Evolutionary conservation across 441 rosid species (phyloP).

Genomic region (Populus hybrid): DNA sequence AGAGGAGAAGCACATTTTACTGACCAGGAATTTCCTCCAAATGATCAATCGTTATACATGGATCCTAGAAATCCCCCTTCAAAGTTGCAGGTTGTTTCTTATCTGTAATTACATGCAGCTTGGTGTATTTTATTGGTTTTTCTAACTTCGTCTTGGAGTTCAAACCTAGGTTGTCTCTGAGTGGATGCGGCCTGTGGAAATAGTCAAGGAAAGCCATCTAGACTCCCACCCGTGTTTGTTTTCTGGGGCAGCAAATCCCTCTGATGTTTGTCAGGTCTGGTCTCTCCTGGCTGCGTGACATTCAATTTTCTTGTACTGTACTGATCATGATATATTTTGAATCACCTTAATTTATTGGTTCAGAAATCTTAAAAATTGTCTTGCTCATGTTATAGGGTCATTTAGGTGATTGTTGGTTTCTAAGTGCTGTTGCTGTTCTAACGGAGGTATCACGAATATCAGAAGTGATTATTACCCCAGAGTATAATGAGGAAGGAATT

Average conservation of each 20-base stretch:
- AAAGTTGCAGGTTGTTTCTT: conserved; percentile 77
- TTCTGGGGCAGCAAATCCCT: conserved; percentile 92
- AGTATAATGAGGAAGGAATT: conserved; percentile 99
- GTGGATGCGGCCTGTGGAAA: conserved; percentile 96
- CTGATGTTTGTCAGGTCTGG: conserved; percentile 99
- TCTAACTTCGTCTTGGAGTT: conserved; percentile 27
- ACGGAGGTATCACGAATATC: conserved; percentile 96
- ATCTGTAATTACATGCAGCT: conserved; percentile 11
- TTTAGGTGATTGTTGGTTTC: conserved; percentile 99
- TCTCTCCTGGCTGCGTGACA: conserved; percentile 15
- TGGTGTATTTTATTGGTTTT: conserved; percentile 13
- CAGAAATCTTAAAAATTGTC: conserved; percentile 5
- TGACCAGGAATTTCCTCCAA: conserved; percentile 99
- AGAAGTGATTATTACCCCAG: conserved; percentile 96
- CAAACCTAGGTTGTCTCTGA: conserved; percentile 82
- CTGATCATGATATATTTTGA: conserved; percentile 8
- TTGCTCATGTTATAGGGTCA: conserved; percentile 61
- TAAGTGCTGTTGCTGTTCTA: conserved; percentile 97
- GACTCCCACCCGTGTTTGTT: conserved; percentile 82
- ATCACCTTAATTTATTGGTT: conserved; percentile 9
- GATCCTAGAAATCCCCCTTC: conserved; percentile 83
- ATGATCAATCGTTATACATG: conserved; percentile 81
- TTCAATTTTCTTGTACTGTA: conserved; percentile 15
- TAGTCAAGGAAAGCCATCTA: conserved; percentile 60
- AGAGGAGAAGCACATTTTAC: conserved; percentile 88